Evolutionary conservation across 768 basidiomycete species (phyloP).

Genomic region (Termitomyces sp.): DNA sequence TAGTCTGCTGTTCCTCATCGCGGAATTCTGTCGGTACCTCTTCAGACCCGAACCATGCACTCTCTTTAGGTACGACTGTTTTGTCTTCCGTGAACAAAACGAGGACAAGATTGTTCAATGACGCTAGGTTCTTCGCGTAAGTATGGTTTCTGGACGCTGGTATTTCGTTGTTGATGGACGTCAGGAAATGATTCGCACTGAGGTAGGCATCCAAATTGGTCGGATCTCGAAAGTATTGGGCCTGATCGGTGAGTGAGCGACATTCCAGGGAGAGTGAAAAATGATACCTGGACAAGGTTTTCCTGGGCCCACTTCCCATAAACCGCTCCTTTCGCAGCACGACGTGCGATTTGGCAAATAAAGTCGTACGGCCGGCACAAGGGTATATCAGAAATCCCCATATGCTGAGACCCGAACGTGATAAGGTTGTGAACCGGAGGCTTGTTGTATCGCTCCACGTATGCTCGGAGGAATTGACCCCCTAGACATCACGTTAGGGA

Average conservation of each 20-base stretch:
- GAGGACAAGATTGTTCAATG: conserved; percentile 66
- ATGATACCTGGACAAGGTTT: conserved; percentile 64
- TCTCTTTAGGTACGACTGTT: conserved; percentile 83
- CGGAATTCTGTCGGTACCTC: conserved; percentile 36
- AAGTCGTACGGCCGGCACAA: conserved; percentile 61
- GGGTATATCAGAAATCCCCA: conserved; percentile 80
- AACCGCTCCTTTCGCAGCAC: conserved; percentile 57
- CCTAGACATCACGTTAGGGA: conserved; percentile 31
- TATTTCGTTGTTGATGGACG: conserved; percentile 80
- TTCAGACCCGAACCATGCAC: conserved; percentile 82
- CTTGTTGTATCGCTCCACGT: conserved; percentile 69
- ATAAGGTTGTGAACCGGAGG: conserved; percentile 79
- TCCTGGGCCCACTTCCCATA: conserved; percentile 76
- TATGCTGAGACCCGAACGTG: conserved; percentile 85
- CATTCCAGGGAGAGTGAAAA: not conserved
- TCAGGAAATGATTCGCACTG: conserved; percentile 58
- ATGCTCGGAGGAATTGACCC: conserved; percentile 86
- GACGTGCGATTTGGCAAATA: conserved; percentile 64
- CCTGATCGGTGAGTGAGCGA: conserved; percentile 36
- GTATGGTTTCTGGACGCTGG: conserved; percentile 49
- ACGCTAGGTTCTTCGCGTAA: conserved; percentile 57
- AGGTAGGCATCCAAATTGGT: conserved; percentile 56
- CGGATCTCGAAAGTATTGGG: conserved; percentile 85
- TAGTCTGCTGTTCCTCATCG: conserved; percentile 5
- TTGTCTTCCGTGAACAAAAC: conserved; percentile 70